These are phyloP conservation scores for Rhynchospora pubera DNA, from an alignment of 176 grass and related monocot genomes.

Conservation along the genomic window DNA sequence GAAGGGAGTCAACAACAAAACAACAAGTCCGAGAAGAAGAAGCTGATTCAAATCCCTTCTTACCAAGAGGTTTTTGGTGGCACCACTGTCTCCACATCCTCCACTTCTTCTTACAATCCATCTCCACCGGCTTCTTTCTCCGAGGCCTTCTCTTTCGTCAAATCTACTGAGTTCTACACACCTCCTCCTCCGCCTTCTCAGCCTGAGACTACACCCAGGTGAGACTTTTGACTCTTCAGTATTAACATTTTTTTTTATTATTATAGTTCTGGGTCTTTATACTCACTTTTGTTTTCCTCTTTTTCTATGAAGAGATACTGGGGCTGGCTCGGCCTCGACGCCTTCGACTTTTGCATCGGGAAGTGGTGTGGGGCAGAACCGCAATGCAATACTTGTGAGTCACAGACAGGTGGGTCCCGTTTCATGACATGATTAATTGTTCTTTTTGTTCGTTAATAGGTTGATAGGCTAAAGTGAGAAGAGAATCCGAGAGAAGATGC, in stretches of 20 bases:
- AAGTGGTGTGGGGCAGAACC: slow-evolving; percentile 30
- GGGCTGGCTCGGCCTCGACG: neutral
- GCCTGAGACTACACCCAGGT: slow-evolving; percentile 26
- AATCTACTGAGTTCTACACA: slow-evolving; percentile 79
- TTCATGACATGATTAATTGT: slow-evolving; percentile 6
- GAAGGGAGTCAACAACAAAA: slow-evolving; percentile 25
- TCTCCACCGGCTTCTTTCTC: slow-evolving; percentile 51
- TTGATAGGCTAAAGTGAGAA: neutral
- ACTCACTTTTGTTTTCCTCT: neutral
- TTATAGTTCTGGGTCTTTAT: neutral
- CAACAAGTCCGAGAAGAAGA: slow-evolving; percentile 33
- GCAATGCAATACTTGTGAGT: slow-evolving; percentile 81
- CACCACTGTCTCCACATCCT: slow-evolving; percentile 24
- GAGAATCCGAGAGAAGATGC: neutral
- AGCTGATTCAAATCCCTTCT: slow-evolving; percentile 81
- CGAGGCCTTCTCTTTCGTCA: slow-evolving; percentile 83
- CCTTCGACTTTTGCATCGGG: slow-evolving; percentile 10
- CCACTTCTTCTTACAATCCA: slow-evolving; percentile 56
- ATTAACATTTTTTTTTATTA: slow-evolving; percentile 3
- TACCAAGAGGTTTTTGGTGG: slow-evolving; percentile 80
- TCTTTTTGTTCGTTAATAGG: neutral
- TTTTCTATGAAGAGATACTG: slow-evolving; percentile 26
- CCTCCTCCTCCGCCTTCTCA: slow-evolving; percentile 36
- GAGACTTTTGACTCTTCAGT: neutral
- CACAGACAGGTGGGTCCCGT: slow-evolving; percentile 60